Percentiles rank a stretch among this genome's conserved stretches.
Conservation (phyloP, 208 protist genomes). For the Trypanosoma congolense region DNA sequence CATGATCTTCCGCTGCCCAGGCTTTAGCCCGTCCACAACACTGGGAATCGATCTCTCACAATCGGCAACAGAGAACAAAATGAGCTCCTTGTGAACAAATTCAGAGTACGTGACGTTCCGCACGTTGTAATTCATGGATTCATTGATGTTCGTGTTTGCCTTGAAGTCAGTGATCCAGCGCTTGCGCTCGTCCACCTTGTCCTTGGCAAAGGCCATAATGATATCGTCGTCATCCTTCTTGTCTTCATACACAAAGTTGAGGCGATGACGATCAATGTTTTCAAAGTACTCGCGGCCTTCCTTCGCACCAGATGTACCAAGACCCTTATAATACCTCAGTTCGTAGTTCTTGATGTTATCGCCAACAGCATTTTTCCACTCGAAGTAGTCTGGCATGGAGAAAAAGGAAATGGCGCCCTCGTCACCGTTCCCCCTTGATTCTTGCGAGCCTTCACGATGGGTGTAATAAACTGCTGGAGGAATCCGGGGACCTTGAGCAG, state of each 20-base stretch:
- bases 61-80: constrained; percentile 98
- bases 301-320: constrained; percentile 93
- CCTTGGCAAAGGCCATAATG: constrained; percentile 98
- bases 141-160: constrained; percentile 74
- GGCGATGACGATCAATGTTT: constrained; percentile 95
- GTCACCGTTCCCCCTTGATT: constrained; percentile 59
- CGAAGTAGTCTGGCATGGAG: constrained; percentile 98
- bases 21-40: constrained; percentile 99
- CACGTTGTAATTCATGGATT: constrained; percentile 90
- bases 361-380: constrained; percentile 89
- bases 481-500: constrained; percentile 96
- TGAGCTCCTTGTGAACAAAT: constrained; percentile 99
- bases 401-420: constrained; percentile 94
- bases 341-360: constrained; percentile 86
- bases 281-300: constrained; percentile 99
- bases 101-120: constrained; percentile 90
- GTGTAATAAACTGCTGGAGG: constrained; percentile 99
- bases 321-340: constrained; percentile 99
- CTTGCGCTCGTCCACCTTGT: constrained; percentile 97
- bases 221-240: constrained; percentile 92
- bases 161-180: constrained; percentile 95
- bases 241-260: constrained; percentile 91
- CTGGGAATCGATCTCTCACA: constrained; percentile 93
- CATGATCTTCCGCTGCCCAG: constrained; percentile 99
- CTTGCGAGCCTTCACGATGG: constrained; percentile 98